A percentile compares a stretch with the other conserved stretches of the same genome.
These are phyloP conservation scores for Myriosclerotinia duriaeana DNA, from an alignment of 2,329 filamentous ascomycete genomes.

Conservation along the genomic window DNA sequence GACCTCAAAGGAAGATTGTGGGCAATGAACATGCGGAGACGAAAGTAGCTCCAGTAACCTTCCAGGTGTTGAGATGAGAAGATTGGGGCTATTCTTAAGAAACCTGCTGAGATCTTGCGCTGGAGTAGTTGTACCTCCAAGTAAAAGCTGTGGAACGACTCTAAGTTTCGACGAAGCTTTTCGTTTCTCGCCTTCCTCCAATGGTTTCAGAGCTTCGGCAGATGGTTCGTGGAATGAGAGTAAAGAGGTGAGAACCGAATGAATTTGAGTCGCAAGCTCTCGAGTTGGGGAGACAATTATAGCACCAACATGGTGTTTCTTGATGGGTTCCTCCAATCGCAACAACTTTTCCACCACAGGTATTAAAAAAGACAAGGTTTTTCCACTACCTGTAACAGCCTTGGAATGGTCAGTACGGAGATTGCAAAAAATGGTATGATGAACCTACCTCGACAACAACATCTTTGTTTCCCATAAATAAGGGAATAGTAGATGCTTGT, in stretches of 20 bases:
- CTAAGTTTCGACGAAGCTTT: constrained; percentile 49
- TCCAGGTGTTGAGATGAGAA: constrained; percentile 88
- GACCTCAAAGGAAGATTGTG: constrained; percentile 85
- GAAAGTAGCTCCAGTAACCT: constrained; percentile 83
- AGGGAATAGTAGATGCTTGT: constrained; percentile 86
- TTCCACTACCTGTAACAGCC: constrained; percentile 88
- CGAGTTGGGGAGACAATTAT: constrained; percentile 92
- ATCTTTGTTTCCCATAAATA: constrained; percentile 88
- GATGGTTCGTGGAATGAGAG: constrained; percentile 82
- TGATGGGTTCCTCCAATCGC: constrained; percentile 75
- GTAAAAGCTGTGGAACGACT: constrained; percentile 83
- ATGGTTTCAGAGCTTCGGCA: constrained; percentile 59
- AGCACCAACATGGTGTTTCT: constrained; percentile 84
- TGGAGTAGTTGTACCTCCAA: constrained; percentile 77
- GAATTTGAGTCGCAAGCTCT: constrained; percentile 88
- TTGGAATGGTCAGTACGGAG: constrained; percentile 39
- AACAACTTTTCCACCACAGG: constrained; percentile 81
- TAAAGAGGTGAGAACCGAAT: constrained; percentile 73
- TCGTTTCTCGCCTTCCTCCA: constrained; percentile 55
- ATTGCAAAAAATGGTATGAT: constrained; percentile 2
- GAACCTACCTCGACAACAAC: constrained; percentile 74
- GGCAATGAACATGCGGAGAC: constrained; percentile 83
- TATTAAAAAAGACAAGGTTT: constrained; percentile 83
- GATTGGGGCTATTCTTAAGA: constrained; percentile 78
- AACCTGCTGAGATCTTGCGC: constrained; percentile 86